A percentile compares a stretch with the other conserved stretches of the same genome.
These are phyloP conservation scores for Cryphonectria nitschkei DNA, from an alignment of 2,329 filamentous ascomycete genomes.

Conservation along the genomic window DNA sequence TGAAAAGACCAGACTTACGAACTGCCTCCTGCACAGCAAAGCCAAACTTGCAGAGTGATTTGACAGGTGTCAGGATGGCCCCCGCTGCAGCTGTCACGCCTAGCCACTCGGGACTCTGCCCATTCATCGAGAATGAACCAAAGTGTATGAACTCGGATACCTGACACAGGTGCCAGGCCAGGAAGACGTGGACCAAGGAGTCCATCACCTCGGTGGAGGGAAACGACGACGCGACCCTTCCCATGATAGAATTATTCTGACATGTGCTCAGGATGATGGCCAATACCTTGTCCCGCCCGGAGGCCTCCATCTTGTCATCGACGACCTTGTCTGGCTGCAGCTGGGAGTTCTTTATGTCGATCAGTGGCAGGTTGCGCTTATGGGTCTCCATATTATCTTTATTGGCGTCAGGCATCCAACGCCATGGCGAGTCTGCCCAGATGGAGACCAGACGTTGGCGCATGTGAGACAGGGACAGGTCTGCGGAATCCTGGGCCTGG, in stretches of 20 bases:
- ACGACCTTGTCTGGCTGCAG: constrained; percentile 46
- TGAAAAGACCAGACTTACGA: constrained; percentile 38
- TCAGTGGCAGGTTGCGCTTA: constrained; percentile 49
- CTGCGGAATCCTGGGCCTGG: constrained; percentile 42
- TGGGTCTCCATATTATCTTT: constrained; percentile 50
- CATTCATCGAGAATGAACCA: constrained; percentile 59
- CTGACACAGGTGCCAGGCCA: constrained; percentile 59
- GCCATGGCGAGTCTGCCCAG: constrained; percentile 55
- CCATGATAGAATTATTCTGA: constrained; percentile 52
- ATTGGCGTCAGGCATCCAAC: constrained; percentile 49
- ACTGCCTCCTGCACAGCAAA: constrained; percentile 58
- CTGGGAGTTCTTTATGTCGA: constrained; percentile 43
- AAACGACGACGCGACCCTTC: constrained; percentile 62
- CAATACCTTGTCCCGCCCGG: constrained; percentile 64
- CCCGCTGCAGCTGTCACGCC: constrained; percentile 64
- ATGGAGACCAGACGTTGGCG: constrained; percentile 51
- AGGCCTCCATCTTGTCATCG: constrained; percentile 48
- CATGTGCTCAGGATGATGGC: constrained; percentile 66
- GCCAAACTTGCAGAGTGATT: constrained; percentile 64
- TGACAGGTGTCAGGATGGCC: constrained; percentile 60
- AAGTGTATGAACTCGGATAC: constrained; percentile 66
- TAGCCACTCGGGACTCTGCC: constrained; percentile 61
- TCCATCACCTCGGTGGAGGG: constrained; percentile 64
- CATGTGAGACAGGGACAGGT: constrained; percentile 50
- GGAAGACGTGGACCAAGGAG: constrained; percentile 62